phyloP scores from a whole-genome alignment of 2,329 filamentous ascomycete species.

The Cladosporium sp. region DNA sequence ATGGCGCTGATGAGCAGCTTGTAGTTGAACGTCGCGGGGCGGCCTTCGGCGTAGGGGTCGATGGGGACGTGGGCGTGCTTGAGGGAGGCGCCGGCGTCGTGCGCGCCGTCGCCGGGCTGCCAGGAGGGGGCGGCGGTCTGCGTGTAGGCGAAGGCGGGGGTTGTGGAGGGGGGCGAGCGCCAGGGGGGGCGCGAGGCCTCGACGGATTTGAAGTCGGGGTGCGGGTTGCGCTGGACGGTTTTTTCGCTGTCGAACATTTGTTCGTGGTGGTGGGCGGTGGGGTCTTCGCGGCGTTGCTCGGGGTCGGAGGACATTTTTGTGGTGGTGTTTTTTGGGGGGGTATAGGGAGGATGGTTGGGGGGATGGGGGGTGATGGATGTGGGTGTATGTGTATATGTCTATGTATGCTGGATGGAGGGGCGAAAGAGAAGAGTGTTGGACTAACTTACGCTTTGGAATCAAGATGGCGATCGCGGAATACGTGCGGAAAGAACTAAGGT shows the following conservation, averaged over 20 bases:
- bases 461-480: too few species aligned
- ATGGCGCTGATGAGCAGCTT: slow-evolving; percentile 82
- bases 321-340: not conserved
- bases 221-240: slow-evolving; percentile 55
- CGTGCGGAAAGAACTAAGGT: too few species aligned
- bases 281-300: slow-evolving; percentile 21
- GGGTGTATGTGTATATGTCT: not conserved
- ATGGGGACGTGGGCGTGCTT: slow-evolving; percentile 65
- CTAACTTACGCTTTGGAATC: too few species aligned
- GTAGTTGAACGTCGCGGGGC: slow-evolving; percentile 71
- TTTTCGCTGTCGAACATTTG: slow-evolving; percentile 38
- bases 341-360: not conserved
- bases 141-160: slow-evolving; percentile 47
- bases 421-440: too few species aligned
- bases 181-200: slow-evolving; percentile 61
- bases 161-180: slow-evolving; percentile 31
- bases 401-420: not conserved
- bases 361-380: not conserved
- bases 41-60: slow-evolving; percentile 68
- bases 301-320: slow-evolving; percentile 24
- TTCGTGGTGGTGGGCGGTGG: slow-evolving; percentile 22
- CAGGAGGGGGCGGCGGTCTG: slow-evolving; percentile 61
- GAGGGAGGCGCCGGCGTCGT: slow-evolving; percentile 46
- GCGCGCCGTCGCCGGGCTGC: slow-evolving; percentile 60
- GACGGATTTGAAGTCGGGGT: slow-evolving; percentile 68